A percentile compares a stretch with the other conserved stretches of the same genome.
Conservation (phyloP, 2,329 filamentous ascomycete genomes). For the Pezicula carpinea region DNA sequence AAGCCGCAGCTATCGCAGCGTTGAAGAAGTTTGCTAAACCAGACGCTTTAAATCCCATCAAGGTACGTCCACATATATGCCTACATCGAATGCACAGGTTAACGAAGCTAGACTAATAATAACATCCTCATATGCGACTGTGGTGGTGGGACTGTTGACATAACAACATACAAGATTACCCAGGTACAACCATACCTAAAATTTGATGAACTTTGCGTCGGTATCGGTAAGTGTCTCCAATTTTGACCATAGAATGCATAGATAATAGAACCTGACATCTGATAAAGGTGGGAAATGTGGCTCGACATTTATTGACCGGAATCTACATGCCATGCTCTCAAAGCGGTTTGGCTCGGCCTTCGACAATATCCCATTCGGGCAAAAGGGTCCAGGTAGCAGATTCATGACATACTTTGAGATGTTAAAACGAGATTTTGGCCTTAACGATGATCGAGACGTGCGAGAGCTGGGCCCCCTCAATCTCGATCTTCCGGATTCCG, state of each 20-base stretch:
- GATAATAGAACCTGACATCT: background rate
- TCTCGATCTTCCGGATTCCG: constrained; percentile 12
- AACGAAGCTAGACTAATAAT: constrained; percentile 8
- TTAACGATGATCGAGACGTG: constrained; percentile 6
- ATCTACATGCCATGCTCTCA: constrained; percentile 16
- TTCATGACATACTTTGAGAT: constrained; percentile 16
- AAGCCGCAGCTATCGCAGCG: constrained; percentile 21
- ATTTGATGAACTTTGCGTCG: constrained; percentile 18
- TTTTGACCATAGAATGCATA: background rate
- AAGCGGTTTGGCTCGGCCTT: constrained; percentile 15
- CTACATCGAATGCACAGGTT: background rate
- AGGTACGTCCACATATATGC: constrained; percentile 3
- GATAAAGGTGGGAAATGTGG: constrained; percentile 21
- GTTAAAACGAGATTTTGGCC: constrained; percentile 14
- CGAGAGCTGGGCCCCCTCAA: constrained; percentile 11
- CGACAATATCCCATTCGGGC: constrained; percentile 7
- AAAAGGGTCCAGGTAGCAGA: constrained; percentile 17
- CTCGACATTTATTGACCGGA: constrained; percentile 21
- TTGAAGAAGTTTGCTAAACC: constrained; percentile 9
- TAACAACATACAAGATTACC: constrained; percentile 19
- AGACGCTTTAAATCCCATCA: constrained; percentile 9
- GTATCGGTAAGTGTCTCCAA: constrained; percentile 6
- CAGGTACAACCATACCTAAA: constrained; percentile 10
- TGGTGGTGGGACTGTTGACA: constrained; percentile 22
- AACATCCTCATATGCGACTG: constrained; percentile 22